Percentiles rank a stretch among this genome's conserved stretches.
Evolutionary conservation across 352 stramenopile genomes (phyloP).

Genomic region (Globisporangium barbulae): DNA sequence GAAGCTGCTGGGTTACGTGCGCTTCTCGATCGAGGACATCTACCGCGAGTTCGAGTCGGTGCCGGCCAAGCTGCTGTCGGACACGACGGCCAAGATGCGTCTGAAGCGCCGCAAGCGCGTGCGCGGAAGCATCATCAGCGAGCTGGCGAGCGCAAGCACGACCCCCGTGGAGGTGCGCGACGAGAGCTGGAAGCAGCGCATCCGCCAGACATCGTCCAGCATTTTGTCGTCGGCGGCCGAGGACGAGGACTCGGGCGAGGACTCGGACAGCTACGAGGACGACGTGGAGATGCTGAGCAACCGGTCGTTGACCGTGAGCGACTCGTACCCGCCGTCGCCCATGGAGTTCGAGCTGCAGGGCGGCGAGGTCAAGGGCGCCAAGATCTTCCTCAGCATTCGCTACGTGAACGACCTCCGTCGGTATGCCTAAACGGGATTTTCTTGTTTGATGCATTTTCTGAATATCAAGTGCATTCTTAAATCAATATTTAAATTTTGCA

Average conservation of each 20-base stretch:
- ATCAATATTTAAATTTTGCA: no score
- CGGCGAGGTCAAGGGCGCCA: conserved; percentile 41
- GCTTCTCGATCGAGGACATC: conserved; percentile 83
- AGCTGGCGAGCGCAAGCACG: conserved; percentile 41
- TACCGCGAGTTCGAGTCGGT: conserved; percentile 79
- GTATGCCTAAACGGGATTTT: conserved; percentile 37
- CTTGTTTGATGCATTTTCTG: no score
- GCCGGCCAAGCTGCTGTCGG: conserved; percentile 61
- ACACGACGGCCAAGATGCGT: conserved; percentile 68
- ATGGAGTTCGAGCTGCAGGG: conserved; percentile 47
- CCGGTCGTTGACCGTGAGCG: conserved; percentile 49
- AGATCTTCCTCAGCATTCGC: conserved; percentile 75
- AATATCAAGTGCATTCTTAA: no score
- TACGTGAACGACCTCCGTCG: conserved; percentile 88
- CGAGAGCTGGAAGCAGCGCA: conserved; percentile 60
- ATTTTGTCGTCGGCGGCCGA: conserved; percentile 29
- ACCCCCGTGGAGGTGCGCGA: conserved; percentile 54
- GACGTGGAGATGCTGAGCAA: conserved; percentile 60
- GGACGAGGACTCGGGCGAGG: conserved; percentile 24
- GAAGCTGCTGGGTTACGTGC: conserved; percentile 68
- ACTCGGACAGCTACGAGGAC: conserved; percentile 62
- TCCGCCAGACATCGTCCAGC: conserved; percentile 36
- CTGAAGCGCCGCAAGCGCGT: conserved; percentile 79
- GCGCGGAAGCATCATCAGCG: conserved; percentile 75
- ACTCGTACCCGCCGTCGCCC: conserved; percentile 45